Base-by-base conservation (phyloP, 176 grass and related monocot genomes). In the Alopecurus myosuroides region DNA sequence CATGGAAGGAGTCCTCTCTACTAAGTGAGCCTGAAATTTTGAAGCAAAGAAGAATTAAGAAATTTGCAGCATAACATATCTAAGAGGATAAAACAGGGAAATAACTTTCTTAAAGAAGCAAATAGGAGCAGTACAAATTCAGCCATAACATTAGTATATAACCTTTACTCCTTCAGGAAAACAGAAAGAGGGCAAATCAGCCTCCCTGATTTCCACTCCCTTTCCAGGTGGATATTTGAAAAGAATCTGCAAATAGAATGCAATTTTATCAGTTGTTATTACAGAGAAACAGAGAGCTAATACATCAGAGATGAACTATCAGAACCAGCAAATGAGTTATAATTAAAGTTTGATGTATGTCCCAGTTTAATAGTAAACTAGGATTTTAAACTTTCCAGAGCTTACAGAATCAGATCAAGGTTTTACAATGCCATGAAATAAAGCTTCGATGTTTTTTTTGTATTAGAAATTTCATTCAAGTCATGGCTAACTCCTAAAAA, bases 131-230 rank as follows among this genome's bases (percentile, higher is more conserved):
- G 37, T 58, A 62, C 26, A 72, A 60, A 77, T 76, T 77, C 37
- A 85, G 35, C 36, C 36, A 83, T 39, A 65, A 75, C 22, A 61
- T 73, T 66, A 75, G 67, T 53, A 72, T 70, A 91, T 66, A 83
- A 99, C 97, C 97, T 96, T 95, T 81, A 99, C 93, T 70, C 97
- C 93, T 75, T 99, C 93, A 64, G 97, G 97, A 75, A 99, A 99
- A 90, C 97, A 99, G 77, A 99, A 99, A 22, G 91, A 79, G 70
- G 97, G 97, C 61, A 99, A 84, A 85, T 96, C 97, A 75, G 42
- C 58, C 88, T 94, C 97, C 71, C 91, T 88, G 81, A 91, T 92
- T 70, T 92, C 93, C 19, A 76, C 81, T 75, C 44, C 90, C 86
- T 96, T 94, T 85, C 88, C 93, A 62, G 89, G 97, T 88, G 97